phyloP scores from a whole-genome alignment of 768 basidiomycete species.

The Termitomyces sp. region DNA sequence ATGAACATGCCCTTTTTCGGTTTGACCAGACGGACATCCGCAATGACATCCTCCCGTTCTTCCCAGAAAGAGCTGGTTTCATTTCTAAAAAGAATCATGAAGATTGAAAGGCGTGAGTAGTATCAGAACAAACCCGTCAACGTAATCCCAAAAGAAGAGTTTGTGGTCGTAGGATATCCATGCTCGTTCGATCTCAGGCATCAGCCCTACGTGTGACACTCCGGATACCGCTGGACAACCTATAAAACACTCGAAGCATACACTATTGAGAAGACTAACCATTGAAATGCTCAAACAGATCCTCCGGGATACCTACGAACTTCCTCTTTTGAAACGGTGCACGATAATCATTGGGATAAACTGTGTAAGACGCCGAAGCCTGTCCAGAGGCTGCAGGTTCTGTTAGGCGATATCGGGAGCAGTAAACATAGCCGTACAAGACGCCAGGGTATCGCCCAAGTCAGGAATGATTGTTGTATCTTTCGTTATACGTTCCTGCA shows the following conservation, averaged over 20 bases:
- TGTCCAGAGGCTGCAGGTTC: constrained; percentile 50
- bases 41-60: constrained; percentile 88
- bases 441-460: constrained; percentile 61
- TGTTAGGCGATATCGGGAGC: constrained; percentile 1
- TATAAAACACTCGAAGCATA: constrained; percentile 2
- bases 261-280: constrained; percentile 38
- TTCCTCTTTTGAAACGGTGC: constrained; percentile 79
- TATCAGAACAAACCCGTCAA: constrained; percentile 68
- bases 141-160: constrained; percentile 95
- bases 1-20: constrained; percentile 87
- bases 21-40: constrained; percentile 82
- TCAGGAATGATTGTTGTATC: constrained; percentile 77
- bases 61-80: constrained; percentile 91
- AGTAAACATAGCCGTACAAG: constrained; percentile 39
- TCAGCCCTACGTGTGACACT: constrained; percentile 82
- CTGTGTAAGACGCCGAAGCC: constrained; percentile 74
- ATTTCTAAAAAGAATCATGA: constrained; percentile 44
- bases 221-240: constrained; percentile 52
- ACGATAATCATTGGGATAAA: constrained; percentile 73
- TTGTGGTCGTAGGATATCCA: constrained; percentile 96
- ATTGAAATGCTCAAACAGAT: constrained; percentile 74
- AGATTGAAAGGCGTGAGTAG: not conserved
- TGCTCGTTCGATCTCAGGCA: constrained; percentile 90
- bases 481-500: constrained; percentile 68
- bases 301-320: constrained; percentile 74